Evolutionary conservation across 495 filamentous ascomycete species (phyloP), one percentile per base, ranked within the genome.

Genomic region (Podospora bellae-mahoneyi): DNA sequence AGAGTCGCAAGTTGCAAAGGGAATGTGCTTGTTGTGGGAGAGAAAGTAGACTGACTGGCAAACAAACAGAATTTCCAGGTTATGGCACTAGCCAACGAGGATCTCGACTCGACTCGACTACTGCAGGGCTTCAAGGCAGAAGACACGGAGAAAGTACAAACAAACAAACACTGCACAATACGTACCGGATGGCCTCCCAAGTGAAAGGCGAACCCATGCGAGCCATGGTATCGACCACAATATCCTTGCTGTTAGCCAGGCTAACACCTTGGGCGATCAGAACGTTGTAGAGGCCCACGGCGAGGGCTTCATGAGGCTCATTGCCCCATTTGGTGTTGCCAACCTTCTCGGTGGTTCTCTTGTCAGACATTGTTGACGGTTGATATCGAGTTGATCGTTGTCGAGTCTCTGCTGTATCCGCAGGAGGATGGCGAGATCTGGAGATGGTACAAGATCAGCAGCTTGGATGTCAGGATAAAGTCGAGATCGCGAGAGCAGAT

Each of bases 121-220:
- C 39, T 10, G 39, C 39, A 16, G 9, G 39, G 39, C 15, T 48
- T 10, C 39, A 10, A 58, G n/a, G 19, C 55, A 56, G 16, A 56
- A 9, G 54, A 56, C 4, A 56, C 54, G 15, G 54, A 6, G 18
- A 58, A n/a, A 58, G 23, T n/a, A 58, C 4, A 20, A n/a, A 26
- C 18, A 26, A 54, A 57, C 18, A 48, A 2, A 19, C 5, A 32
- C 56, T 10, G 20, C 34, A 55, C 32, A 62, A 39, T 19, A 75
- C 75, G 53, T 77, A 80, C 80, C 79, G 72, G 54, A 79, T 74
- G 7, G 64, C 76, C 56, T 81, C 77, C 70, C 74, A 75, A 0
- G 76, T 73, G 19, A 74, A 77, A 7, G 53, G 30, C 6, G 69
- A 72, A 2, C 75, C 76, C n/a, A 65, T 64, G 0, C 64, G 60